Base-by-base conservation (phyloP, 352 stramenopile species). In the Globisporangium polare region DNA sequence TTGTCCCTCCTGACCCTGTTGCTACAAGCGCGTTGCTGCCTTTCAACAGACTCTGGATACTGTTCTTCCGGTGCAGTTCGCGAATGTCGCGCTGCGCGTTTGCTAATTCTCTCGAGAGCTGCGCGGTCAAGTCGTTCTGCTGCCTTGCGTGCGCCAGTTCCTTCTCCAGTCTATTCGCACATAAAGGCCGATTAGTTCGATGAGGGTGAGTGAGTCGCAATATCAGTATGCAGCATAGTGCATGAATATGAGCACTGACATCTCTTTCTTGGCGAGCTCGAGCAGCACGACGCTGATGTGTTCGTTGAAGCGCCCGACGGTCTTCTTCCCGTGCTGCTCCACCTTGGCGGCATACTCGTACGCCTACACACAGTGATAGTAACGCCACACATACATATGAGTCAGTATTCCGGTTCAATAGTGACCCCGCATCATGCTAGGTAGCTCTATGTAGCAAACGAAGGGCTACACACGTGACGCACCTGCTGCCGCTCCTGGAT, bases 11-110 rank as follows among this genome's bases (percentile, higher is more conserved):
- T n/a, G n/a, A 43, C 27, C 29, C 10, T n/a, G 29, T 15, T 56
- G 50, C 29, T 43, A 29, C 29, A 8, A 43, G 22, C 10, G 50
- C 65, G 53, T 52, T 78, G 17, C 71, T 77, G 35, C 71, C 74
- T 27, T 69, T 84, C 31, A 94, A 69, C 29, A 92, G 64, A 24
- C 70, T 74, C 56, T 90, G 82, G 41, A 94, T 89, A 49, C 86
- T 83, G 60, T 81, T 85, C 18, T 77, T 75, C 26, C 80, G 72
- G 58, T 83, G 72, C 31, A 94, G 55, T 24, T 92, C 85, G 37
- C 80, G 82, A 49, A 94, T 90, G 46, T 92, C 82, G 12, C 82
- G 77, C 55, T 94, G 85, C 0, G 85, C 83, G 35, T 62, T 78
- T 2, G 80, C 73, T 13, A 94, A 60, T 57, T 94, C 80, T 56